Evolutionary conservation across 345 rosid genomes (phyloP).

Genomic region (Ricinus communis): DNA sequence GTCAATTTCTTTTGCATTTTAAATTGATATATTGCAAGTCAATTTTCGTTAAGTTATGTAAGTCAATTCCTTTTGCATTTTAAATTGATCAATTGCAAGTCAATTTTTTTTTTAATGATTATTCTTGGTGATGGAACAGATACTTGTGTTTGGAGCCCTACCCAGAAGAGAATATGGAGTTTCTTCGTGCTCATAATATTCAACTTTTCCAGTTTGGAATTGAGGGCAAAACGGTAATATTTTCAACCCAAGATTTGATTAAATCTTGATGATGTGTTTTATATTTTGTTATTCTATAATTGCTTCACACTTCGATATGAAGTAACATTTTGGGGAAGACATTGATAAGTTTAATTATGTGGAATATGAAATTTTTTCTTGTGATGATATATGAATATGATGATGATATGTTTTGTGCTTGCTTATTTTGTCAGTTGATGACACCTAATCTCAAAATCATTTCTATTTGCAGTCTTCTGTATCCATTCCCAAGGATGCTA

Average conservation of each 20-base stretch:
- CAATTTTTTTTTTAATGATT: neutral
- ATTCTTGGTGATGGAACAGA: conserved; percentile 32
- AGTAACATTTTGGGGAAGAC: no score
- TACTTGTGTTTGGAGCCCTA: conserved; percentile 82
- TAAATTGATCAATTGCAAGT: no score
- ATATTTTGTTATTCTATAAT: no score
- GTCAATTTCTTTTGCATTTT: no score
- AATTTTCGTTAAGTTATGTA: no score
- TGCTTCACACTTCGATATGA: no score
- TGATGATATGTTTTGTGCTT: neutral
- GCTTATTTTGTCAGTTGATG: no score
- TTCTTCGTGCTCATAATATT: conserved; percentile 52
- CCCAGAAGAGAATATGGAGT: conserved; percentile 65
- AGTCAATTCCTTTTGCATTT: no score
- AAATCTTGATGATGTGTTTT: no score
- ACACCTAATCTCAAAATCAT: conserved; percentile 11
- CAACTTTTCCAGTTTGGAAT: conserved; percentile 75
- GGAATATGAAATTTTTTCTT: no score
- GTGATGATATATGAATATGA: neutral
- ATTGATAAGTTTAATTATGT: no score
- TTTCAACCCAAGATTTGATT: neutral
- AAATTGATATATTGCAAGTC: no score
- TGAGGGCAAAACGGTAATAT: conserved; percentile 69
- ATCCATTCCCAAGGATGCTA: conserved; percentile 50
- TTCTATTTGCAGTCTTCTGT: conserved; percentile 49